These are phyloP conservation scores for Saccharomycopsis selenospora DNA, from an alignment of 805 yeast species.

Conservation along the genomic window DNA sequence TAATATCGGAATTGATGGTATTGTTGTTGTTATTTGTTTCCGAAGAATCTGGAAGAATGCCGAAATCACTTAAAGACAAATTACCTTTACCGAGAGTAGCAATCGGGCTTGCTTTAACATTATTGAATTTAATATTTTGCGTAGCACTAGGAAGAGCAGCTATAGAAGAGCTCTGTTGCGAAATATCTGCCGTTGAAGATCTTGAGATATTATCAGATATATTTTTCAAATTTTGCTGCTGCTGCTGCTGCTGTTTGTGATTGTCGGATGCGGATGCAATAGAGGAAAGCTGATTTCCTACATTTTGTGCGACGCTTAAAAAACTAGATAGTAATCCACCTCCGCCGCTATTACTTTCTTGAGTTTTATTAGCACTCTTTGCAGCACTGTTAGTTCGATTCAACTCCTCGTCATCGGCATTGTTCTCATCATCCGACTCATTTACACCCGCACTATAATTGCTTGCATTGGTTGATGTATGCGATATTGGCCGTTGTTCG, in stretches of 20 bases:
- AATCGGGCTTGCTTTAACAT: neutral
- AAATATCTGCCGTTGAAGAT: too few relatives aligned
- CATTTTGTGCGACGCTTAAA: slow-evolving; percentile 12
- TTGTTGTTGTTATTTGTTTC: neutral
- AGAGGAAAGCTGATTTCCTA: slow-evolving; percentile 17
- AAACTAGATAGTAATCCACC: slow-evolving; percentile 17
- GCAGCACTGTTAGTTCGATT: neutral
- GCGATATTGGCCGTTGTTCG: neutral
- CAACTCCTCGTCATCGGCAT: neutral
- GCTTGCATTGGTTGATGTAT: neutral
- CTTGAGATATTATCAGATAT: too few relatives aligned
- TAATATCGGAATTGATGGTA: too few relatives aligned
- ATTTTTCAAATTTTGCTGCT: too few relatives aligned
- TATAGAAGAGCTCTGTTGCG: too few relatives aligned
- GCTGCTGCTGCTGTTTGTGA: too few relatives aligned
- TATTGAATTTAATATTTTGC: neutral
- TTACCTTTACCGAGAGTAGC: slow-evolving; percentile 17
- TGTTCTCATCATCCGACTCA: neutral
- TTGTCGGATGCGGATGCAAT: slow-evolving; percentile 8
- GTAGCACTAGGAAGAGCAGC: too few relatives aligned
- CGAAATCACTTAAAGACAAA: slow-evolving; percentile 18
- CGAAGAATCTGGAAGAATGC: neutral
- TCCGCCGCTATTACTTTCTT: neutral
- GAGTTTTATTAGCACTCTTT: neutral
- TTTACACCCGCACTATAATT: neutral